Evolutionary conservation across 176 grass and related monocot genomes (phyloP), one percentile per base, ranked within the genome.

Genomic region (Poa pratensis): DNA sequence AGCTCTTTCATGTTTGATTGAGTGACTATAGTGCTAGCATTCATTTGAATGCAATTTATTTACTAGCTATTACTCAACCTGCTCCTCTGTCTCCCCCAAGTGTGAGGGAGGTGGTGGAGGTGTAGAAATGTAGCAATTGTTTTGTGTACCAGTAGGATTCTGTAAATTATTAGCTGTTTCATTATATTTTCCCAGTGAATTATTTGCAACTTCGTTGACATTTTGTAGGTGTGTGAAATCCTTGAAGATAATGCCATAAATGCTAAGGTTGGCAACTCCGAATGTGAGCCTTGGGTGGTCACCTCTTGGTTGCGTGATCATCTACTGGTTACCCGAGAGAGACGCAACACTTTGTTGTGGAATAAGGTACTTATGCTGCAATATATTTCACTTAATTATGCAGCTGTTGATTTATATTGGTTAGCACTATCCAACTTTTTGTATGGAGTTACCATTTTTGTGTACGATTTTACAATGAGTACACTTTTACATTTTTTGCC

Each of bases 221-320:
- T 87, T 78, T 65, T 73, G 57, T 74, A 98, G 96, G 89, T 95
- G 19, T 98, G 96, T 87, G 96, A 98, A 83, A 90, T 98, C 72
- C 72, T 75, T 52, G 72, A 75, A 32, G 72, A 75, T 30, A 52
- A 51, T 75, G 72, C 72, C 46, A 0, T 75, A 52, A 52, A 28
- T 52, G 46, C 46, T 5, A 75, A 52, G 46, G 0, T 2, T 75
- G 72, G 45, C 45, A 75, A 52, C 46, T 30, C 46, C 2, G 46
- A 75, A 75, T 75, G 46, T 8, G 72, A 75, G 24, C 72, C 72
- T 19, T 75, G 72, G 72, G 72, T 75, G 7, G 72, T 75, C 46
- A 75, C 46, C 24, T 75, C 72, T 5, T 75, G 72, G 72, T 11
- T 75, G 24, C 72, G 72, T 50, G 72, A 75, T 52, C 72, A 98